Conservation (phyloP, 768 basidiomycete genomes). For the Podaxis sp. region DNA sequence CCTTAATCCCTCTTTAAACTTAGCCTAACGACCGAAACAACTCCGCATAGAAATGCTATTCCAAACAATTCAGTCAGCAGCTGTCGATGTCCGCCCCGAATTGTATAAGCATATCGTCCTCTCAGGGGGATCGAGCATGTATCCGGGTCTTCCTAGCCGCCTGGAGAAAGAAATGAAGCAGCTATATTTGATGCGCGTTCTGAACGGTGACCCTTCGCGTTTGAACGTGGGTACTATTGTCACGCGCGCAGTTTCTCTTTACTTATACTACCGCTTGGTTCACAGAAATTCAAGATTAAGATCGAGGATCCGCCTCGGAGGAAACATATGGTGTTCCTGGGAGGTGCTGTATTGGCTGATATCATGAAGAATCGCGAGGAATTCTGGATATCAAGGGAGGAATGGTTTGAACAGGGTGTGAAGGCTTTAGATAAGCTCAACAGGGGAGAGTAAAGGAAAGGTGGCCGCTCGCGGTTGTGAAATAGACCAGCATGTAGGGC, state of each 20-base stretch:
- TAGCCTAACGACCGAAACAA: background rate
- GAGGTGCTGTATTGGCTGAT: constrained; percentile 96
- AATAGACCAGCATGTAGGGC: background rate
- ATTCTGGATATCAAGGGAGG: constrained; percentile 94
- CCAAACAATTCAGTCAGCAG: constrained; percentile 89
- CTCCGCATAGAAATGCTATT: constrained; percentile 81
- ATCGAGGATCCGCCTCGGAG: constrained; percentile 98
- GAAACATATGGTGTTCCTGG: constrained; percentile 99
- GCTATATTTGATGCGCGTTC: constrained; percentile 89
- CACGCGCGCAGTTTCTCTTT: background rate
- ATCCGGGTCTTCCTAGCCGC: constrained; percentile 94
- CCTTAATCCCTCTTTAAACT: background rate
- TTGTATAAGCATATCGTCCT: constrained; percentile 98
- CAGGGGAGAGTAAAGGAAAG: constrained; percentile 48
- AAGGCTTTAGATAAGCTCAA: constrained; percentile 84
- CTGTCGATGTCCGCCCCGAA: constrained; percentile 85
- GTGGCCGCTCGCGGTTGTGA: background rate
- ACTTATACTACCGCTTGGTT: background rate
- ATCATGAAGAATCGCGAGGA: constrained; percentile 95
- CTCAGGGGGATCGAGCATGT: constrained; percentile 98
- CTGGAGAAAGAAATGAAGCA: constrained; percentile 99
- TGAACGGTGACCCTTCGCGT: constrained; percentile 78
- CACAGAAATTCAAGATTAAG: constrained; percentile 97
- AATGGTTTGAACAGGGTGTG: constrained; percentile 92
- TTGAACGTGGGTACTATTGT: constrained; percentile 67